These are phyloP conservation scores for Ophiostoma fasciatum DNA, from an alignment of 2,329 filamentous ascomycete species.

Conservation along the genomic window DNA sequence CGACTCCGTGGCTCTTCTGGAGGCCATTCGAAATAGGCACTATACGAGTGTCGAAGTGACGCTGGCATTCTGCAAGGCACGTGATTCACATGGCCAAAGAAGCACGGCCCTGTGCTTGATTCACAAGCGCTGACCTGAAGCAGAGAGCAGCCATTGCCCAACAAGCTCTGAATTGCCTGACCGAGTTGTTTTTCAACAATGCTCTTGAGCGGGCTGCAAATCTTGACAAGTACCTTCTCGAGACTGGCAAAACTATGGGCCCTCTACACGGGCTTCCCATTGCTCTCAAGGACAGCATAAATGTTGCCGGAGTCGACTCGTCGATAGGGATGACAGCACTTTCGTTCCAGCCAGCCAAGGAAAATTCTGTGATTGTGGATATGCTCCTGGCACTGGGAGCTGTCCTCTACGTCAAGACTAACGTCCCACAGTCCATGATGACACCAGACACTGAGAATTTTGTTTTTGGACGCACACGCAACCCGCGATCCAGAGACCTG, in stretches of 20 bases:
- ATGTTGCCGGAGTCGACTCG: neutral
- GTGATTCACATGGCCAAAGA: no score
- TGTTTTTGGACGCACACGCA: neutral
- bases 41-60: neutral
- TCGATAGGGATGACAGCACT: slow-evolving; percentile 12
- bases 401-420: slow-evolving; percentile 12
- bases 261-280: slow-evolving; percentile 49
- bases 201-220: slow-evolving; percentile 32
- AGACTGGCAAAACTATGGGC: slow-evolving; percentile 30
- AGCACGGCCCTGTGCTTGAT: no score
- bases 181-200: slow-evolving; percentile 34
- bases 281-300: slow-evolving; percentile 29
- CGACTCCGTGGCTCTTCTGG: neutral
- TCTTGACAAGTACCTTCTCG: slow-evolving; percentile 29
- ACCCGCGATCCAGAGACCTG: no score
- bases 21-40: neutral
- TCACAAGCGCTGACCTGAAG: no score
- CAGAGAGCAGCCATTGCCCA: neutral
- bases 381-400: slow-evolving; percentile 10
- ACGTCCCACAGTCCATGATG: slow-evolving; percentile 12
- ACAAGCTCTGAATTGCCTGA: slow-evolving; percentile 22
- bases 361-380: slow-evolving; percentile 10
- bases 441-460: neutral
- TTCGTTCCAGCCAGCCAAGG: neutral
- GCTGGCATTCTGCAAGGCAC: neutral